These are phyloP conservation scores for Geosiphon pyriformis DNA, from an alignment of 192 early-diverging fungal genomes.

Conservation along the genomic window DNA sequence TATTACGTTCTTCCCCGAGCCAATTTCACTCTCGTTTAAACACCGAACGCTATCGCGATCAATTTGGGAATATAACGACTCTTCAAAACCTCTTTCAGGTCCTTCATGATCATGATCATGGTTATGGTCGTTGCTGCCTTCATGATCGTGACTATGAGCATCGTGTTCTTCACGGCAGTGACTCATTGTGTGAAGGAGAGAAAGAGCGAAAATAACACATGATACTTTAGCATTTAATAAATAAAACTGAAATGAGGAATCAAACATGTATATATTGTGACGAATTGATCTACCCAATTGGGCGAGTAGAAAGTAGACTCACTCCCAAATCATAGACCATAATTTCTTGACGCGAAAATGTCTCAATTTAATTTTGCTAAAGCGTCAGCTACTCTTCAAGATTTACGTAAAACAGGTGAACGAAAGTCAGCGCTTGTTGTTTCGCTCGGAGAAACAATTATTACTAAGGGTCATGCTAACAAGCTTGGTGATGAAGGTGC, in stretches of 20 bases:
- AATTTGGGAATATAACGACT: constrained; percentile 73
- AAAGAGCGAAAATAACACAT: too few relatives aligned
- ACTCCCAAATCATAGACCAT: too few relatives aligned
- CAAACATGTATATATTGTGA: too few relatives aligned
- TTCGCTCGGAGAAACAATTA: constrained; percentile 32
- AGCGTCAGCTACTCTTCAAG: constrained; percentile 39
- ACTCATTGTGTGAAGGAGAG: too few relatives aligned
- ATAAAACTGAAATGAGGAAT: too few relatives aligned
- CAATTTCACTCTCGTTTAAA: constrained; percentile 71
- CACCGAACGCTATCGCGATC: constrained; percentile 71
- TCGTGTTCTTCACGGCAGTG: constrained; percentile 54
- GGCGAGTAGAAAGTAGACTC: too few relatives aligned
- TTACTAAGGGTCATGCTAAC: constrained; percentile 28
- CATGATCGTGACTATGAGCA: constrained; percentile 46
- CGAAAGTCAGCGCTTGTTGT: constrained; percentile 43
- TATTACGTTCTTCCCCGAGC: constrained; percentile 67
- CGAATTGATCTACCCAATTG: too few relatives aligned
- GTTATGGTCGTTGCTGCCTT: constrained; percentile 53
- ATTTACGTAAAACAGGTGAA: constrained; percentile 39
- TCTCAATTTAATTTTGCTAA: not conserved
- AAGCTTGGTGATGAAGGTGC: constrained; percentile 44
- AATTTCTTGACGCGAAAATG: too few relatives aligned
- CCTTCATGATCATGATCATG: constrained; percentile 72
- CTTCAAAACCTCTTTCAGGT: constrained; percentile 58
- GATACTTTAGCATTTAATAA: too few relatives aligned